phyloP scores from a whole-genome alignment of 1,284 basidiomycete genomes.

The Sanghuangporus sanghuang region DNA sequence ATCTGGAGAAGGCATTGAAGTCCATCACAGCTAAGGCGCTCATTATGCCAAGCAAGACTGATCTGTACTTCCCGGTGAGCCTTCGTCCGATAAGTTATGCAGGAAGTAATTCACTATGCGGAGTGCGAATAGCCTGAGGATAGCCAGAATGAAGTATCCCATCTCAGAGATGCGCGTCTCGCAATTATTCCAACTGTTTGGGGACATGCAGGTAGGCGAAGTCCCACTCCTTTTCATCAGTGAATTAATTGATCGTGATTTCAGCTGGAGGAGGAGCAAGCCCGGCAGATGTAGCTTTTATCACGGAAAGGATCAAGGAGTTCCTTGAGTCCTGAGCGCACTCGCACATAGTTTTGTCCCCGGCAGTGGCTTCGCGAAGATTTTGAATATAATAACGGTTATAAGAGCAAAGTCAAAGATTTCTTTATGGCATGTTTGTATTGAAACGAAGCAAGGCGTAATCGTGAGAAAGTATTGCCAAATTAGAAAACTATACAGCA shows the following conservation, averaged over 20 bases:
- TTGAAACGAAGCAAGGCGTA: not conserved
- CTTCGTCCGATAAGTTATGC: not conserved
- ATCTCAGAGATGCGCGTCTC: constrained; percentile 26
- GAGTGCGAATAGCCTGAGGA: constrained; percentile 26
- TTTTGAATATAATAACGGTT: not conserved
- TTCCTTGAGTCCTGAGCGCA: constrained; percentile 21
- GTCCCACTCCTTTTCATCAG: not conserved
- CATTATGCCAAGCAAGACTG: constrained; percentile 31
- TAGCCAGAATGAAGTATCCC: constrained; percentile 25
- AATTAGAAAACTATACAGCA: constrained; percentile 3
- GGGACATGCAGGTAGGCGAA: constrained; percentile 25
- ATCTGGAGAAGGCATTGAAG: constrained; percentile 27
- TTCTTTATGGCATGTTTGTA: not conserved
- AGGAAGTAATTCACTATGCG: not conserved
- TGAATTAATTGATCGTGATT: not conserved
- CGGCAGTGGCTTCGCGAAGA: not conserved
- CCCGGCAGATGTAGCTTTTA: constrained; percentile 25
- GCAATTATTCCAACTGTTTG: constrained; percentile 28
- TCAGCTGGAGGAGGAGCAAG: constrained; percentile 28
- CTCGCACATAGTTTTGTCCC: not conserved
- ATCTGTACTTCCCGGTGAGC: constrained; percentile 32
- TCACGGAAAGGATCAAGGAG: constrained; percentile 24
- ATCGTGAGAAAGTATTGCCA: not conserved
- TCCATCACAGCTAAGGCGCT: constrained; percentile 27
- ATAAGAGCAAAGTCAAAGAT: not conserved